These are phyloP conservation scores for Penicillium sp. DNA, from an alignment of 2,329 filamentous ascomycete genomes.

Conservation along the genomic window DNA sequence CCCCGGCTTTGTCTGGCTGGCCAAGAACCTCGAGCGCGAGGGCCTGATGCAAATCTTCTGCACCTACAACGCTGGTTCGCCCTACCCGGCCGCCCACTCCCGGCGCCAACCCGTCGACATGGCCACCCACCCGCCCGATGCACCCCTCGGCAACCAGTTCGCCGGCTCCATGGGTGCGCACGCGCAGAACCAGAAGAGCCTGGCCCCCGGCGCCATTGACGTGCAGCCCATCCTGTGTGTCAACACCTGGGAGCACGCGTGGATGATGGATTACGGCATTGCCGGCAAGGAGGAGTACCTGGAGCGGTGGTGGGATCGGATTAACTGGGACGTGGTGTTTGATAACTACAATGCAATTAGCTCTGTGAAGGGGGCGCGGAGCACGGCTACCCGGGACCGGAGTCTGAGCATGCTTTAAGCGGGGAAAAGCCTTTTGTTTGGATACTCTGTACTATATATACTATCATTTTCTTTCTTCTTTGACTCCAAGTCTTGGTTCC, in stretches of 20 bases:
- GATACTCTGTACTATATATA: slow-evolving; percentile 32
- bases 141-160: slow-evolving; percentile 38
- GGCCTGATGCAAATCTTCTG: slow-evolving; percentile 68
- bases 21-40: slow-evolving; percentile 57
- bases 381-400: slow-evolving; percentile 23
- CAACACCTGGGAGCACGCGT: slow-evolving; percentile 96
- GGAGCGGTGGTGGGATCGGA: slow-evolving; percentile 80
- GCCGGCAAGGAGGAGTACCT: slow-evolving; percentile 75
- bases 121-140: slow-evolving; percentile 43
- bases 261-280: slow-evolving; percentile 78
- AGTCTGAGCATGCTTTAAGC: slow-evolving; percentile 31
- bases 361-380: slow-evolving; percentile 27
- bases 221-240: slow-evolving; percentile 81
- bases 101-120: slow-evolving; percentile 62
- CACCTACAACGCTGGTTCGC: slow-evolving; percentile 90
- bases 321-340: slow-evolving; percentile 80
- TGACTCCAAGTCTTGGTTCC: slow-evolving; percentile 5
- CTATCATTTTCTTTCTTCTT: slow-evolving; percentile 19
- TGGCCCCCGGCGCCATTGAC: slow-evolving; percentile 49
- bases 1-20: slow-evolving; percentile 95
- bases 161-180: slow-evolving; percentile 40
- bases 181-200: slow-evolving; percentile 36
- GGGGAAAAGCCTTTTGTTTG: slow-evolving; percentile 21
- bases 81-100: slow-evolving; percentile 82
- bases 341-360: slow-evolving; percentile 43